phyloP scores from a whole-genome alignment of 768 basidiomycete species.

The Kwoniella newhampshirensis region DNA sequence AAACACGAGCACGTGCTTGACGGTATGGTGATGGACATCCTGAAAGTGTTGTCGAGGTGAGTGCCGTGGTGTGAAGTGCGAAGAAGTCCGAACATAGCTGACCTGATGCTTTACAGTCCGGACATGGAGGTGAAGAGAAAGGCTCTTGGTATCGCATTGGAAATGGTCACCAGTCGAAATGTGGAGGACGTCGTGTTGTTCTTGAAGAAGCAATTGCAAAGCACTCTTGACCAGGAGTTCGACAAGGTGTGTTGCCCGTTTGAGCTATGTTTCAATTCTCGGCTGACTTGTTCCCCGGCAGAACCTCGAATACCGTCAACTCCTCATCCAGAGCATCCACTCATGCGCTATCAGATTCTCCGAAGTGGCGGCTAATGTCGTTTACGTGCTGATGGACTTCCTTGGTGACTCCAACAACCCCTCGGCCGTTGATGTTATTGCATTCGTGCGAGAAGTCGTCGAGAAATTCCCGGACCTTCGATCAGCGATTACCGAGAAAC shows the following conservation, averaged over 20 bases:
- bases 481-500: slow-evolving; percentile 75
- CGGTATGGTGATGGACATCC: slow-evolving; percentile 88
- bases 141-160: slow-evolving; percentile 82
- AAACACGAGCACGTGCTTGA: slow-evolving; percentile 85
- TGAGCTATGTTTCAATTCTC: background rate
- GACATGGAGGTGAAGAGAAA: slow-evolving; percentile 97
- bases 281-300: slow-evolving; percentile 49
- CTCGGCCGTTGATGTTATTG: slow-evolving; percentile 90
- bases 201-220: slow-evolving; percentile 95
- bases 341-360: slow-evolving; percentile 94
- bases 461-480: slow-evolving; percentile 93
- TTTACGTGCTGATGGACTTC: slow-evolving; percentile 62
- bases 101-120: slow-evolving; percentile 58
- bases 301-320: slow-evolving; percentile 91
- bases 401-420: slow-evolving; percentile 92
- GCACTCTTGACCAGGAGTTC: slow-evolving; percentile 84
- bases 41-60: slow-evolving; percentile 82
- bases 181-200: slow-evolving; percentile 95
- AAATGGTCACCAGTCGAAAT: slow-evolving; percentile 89
- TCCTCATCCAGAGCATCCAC: slow-evolving; percentile 96
- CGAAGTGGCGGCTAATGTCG: slow-evolving; percentile 92
- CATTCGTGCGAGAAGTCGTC: slow-evolving; percentile 86
- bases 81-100: background rate
- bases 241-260: slow-evolving; percentile 70
- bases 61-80: slow-evolving; percentile 7